These are phyloP conservation scores for Rhodamnia argentea DNA, from an alignment of 345 rosid species.

Conservation along the genomic window DNA sequence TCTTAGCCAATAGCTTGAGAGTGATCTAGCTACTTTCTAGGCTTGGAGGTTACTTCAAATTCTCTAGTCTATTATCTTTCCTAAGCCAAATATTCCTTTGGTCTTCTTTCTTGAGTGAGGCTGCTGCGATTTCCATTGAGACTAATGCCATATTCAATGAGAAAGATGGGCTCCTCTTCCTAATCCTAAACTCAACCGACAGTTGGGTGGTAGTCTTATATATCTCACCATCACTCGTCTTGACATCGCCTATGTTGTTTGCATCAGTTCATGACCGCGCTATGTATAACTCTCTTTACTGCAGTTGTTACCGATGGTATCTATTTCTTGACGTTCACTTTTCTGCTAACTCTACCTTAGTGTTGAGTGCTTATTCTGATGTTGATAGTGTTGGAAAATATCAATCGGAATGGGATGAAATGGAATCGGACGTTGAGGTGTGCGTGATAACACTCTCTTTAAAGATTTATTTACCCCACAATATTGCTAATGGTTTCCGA, in stretches of 20 bases:
- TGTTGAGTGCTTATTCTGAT: neutral
- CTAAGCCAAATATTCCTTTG: neutral
- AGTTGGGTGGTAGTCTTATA: fast-evolving
- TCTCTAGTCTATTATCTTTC: neutral
- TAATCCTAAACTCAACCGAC: neutral
- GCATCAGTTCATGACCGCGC: neutral
- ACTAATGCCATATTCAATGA: neutral
- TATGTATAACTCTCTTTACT: neutral
- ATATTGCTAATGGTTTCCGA: no score
- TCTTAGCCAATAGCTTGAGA: no score
- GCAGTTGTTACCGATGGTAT: neutral
- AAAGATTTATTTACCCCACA: no score
- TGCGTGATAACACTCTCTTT: no score
- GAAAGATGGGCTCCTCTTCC: neutral
- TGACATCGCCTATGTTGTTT: neutral
- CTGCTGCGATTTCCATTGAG: neutral
- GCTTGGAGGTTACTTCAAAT: neutral
- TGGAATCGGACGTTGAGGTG: no score
- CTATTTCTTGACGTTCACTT: neutral
- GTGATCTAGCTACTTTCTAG: neutral
- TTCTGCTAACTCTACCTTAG: neutral
- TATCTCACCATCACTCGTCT: neutral
- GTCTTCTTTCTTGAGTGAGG: neutral
- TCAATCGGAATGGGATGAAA: no score
- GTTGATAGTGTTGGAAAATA: neutral